These are phyloP conservation scores for Halophytophthora polymorphica DNA, from an alignment of 352 stramenopile genomes.

Conservation along the genomic window DNA sequence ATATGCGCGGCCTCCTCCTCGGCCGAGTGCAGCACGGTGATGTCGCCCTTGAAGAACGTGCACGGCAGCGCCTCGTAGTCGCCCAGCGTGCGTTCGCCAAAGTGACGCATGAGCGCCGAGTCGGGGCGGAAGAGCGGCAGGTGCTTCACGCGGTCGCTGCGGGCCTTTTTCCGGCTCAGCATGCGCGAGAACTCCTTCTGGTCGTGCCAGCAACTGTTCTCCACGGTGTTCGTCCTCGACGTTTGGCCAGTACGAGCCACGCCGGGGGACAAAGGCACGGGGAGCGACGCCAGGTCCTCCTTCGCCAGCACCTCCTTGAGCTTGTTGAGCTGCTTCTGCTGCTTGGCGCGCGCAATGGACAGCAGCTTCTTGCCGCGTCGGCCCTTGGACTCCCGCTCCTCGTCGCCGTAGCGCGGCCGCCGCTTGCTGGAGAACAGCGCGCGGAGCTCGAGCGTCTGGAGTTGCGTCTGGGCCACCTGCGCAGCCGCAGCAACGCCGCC, in stretches of 20 bases:
- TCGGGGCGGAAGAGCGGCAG: slow-evolving; percentile 65
- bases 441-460: too few relatives aligned
- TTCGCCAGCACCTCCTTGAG: slow-evolving; percentile 29
- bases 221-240: slow-evolving; percentile 1
- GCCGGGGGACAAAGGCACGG: slow-evolving; percentile 5
- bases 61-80: slow-evolving; percentile 52
- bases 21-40: slow-evolving; percentile 63
- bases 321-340: slow-evolving; percentile 42
- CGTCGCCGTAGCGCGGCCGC: slow-evolving; percentile 18
- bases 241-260: not conserved
- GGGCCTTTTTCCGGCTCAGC: slow-evolving; percentile 47
- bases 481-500: too few relatives aligned
- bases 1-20: slow-evolving; percentile 50
- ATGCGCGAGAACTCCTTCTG: slow-evolving; percentile 52
- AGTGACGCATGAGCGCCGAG: slow-evolving; percentile 47
- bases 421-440: slow-evolving; percentile 37
- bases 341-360: slow-evolving; percentile 35
- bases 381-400: not conserved
- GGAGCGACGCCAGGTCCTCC: slow-evolving; percentile 15
- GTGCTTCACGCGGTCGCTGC: slow-evolving; percentile 51
- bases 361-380: slow-evolving; percentile 1
- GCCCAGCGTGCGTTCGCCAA: slow-evolving; percentile 42
- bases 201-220: not conserved
- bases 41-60: slow-evolving; percentile 45
- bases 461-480: too few relatives aligned